These are phyloP conservation scores for Crithidia thermophila DNA, from an alignment of 208 protist genomes.

Conservation along the genomic window DNA sequence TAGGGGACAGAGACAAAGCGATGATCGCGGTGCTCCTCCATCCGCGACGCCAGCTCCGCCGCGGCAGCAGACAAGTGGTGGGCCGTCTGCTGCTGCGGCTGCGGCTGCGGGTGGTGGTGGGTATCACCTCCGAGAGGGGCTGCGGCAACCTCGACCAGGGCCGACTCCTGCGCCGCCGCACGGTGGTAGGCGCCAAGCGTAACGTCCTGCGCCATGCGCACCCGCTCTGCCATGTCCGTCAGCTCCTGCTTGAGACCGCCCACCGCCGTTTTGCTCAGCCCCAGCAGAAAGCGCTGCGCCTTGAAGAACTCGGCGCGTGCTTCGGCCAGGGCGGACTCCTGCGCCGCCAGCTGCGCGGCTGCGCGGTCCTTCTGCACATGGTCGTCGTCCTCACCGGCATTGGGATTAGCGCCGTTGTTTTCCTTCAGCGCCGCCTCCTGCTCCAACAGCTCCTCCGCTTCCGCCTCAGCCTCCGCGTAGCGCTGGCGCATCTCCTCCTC, in stretches of 20 bases:
- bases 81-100: too few species aligned
- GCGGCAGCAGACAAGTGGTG: constrained; percentile 43
- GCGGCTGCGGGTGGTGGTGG: too few species aligned
- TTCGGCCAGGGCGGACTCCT: constrained; percentile 45
- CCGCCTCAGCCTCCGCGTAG: constrained; percentile 63
- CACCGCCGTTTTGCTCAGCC: constrained; percentile 60
- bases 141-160: constrained; percentile 12
- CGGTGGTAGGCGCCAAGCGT: constrained; percentile 25
- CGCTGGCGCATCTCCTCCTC: constrained; percentile 52
- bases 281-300: constrained; percentile 76
- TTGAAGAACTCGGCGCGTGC: constrained; percentile 62
- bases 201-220: constrained; percentile 50
- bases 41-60: constrained; percentile 33
- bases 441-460: constrained; percentile 78
- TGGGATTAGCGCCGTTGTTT: neutral
- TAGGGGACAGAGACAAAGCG: constrained; percentile 50
- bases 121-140: too few species aligned
- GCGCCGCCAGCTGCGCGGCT: constrained; percentile 35
- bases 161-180: constrained; percentile 35
- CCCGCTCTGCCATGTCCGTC: constrained; percentile 47
- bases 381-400: constrained; percentile 14
- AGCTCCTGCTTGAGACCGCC: constrained; percentile 64
- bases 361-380: constrained; percentile 12
- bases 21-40: constrained; percentile 49
- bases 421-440: constrained; percentile 33